phyloP scores from a whole-genome alignment of 208 protist genomes.

The Willaertia magna region DNA sequence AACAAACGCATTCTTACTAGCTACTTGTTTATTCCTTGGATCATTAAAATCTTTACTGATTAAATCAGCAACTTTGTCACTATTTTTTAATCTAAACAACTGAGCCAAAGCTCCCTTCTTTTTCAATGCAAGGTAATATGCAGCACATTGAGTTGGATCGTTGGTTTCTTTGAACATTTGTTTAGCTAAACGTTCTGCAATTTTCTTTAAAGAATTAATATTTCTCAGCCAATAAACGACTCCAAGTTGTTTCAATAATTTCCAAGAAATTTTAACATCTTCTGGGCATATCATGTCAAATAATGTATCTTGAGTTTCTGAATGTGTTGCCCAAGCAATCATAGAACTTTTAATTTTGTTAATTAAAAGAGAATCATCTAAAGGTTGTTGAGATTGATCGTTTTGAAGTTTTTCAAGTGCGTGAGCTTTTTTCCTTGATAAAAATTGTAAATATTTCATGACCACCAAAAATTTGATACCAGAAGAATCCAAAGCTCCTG shows the following conservation, averaged over 20 bases:
- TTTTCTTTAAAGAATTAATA: conserved; percentile 14
- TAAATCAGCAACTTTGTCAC: conserved; percentile 60
- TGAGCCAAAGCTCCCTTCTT: conserved; percentile 62
- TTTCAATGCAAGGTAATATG: conserved; percentile 65
- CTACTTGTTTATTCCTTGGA: conserved; percentile 47
- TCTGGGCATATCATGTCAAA: not conserved
- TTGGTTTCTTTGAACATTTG: conserved; percentile 52
- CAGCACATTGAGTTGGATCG: conserved; percentile 54
- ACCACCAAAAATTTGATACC: not conserved
- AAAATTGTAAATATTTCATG: not conserved
- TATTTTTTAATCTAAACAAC: conserved; percentile 67
- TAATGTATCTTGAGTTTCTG: conserved; percentile 32
- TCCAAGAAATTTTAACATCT: conserved; percentile 13
- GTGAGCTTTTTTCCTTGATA: not conserved
- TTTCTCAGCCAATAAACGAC: conserved; percentile 29
- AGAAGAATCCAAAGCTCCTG: not conserved
- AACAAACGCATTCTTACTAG: conserved; percentile 70
- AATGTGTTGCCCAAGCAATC: conserved; percentile 32
- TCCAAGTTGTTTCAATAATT: conserved; percentile 13
- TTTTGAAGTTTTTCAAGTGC: not conserved
- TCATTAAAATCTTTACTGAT: conserved; percentile 66
- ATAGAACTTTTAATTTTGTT: not conserved
- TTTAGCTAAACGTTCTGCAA: conserved; percentile 43
- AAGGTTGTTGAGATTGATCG: not conserved
- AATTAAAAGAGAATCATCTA: not conserved